These are phyloP conservation scores for Cyberlindnera euphorbiae DNA, from an alignment of 805 yeast genomes.

Conservation along the genomic window DNA sequence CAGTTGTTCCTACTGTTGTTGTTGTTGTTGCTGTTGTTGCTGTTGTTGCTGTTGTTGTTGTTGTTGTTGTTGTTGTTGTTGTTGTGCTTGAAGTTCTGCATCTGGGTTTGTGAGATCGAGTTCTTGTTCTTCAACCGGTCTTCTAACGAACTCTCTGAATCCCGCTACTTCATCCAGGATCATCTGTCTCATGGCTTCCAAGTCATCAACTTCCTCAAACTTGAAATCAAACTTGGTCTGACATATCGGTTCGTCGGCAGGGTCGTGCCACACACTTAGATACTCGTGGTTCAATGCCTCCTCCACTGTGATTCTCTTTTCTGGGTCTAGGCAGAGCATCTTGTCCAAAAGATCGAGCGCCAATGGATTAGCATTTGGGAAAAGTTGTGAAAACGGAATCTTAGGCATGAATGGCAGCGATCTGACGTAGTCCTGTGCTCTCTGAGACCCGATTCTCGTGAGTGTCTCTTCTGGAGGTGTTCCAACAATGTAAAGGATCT, in stretches of 20 bases:
- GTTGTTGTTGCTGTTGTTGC: conserved; percentile 16
- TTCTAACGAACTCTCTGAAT: conserved; percentile 78
- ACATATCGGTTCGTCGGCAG: conserved; percentile 85
- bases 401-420: conserved; percentile 79
- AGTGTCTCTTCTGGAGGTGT: conserved; percentile 78
- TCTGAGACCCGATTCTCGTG: conserved; percentile 68
- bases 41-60: conserved; percentile 14
- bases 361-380: conserved; percentile 81
- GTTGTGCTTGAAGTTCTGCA: conserved; percentile 17
- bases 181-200: conserved; percentile 68
- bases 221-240: conserved; percentile 73
- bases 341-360: conserved; percentile 77
- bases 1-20: not conserved
- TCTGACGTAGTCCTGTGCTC: conserved; percentile 90
- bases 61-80: conserved; percentile 9
- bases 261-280: conserved; percentile 86
- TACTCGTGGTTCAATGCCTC: conserved; percentile 90
- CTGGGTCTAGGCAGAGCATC: conserved; percentile 86
- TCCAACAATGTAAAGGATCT: conserved; percentile 83
- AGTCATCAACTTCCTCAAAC: conserved; percentile 80
- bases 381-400: conserved; percentile 64
- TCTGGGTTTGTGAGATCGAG: conserved; percentile 30
- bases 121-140: conserved; percentile 59
- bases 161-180: conserved; percentile 74
- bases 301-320: conserved; percentile 76